These are phyloP conservation scores for Leucocoprinus birnbaumii DNA, from an alignment of 768 basidiomycete genomes.

Conservation along the genomic window DNA sequence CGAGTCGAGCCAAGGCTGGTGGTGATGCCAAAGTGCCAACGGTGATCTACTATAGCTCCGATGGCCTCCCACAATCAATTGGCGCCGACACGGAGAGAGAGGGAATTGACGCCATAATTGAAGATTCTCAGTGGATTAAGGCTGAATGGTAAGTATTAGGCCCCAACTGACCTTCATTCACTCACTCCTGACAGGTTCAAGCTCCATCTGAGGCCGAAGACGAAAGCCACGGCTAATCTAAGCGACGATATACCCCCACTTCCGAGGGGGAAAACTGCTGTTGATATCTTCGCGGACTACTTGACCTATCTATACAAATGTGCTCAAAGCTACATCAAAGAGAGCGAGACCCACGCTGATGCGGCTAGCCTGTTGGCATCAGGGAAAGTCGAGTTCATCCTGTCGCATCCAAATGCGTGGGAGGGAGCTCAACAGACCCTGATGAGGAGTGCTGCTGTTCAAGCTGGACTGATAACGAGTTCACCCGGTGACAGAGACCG, in stretches of 20 bases:
- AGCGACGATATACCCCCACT: slow-evolving; percentile 20
- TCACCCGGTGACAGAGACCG: slow-evolving; percentile 28
- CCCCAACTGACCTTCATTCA: no score
- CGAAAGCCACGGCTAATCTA: not conserved
- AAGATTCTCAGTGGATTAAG: no score
- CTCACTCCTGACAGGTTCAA: slow-evolving; percentile 17
- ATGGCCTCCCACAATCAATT: no score
- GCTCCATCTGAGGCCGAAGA: slow-evolving; percentile 16
- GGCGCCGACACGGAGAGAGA: no score
- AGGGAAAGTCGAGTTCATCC: slow-evolving; percentile 33
- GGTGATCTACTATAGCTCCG: no score
- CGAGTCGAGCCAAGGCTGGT: no score
- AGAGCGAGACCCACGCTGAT: slow-evolving; percentile 34
- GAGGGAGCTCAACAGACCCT: slow-evolving; percentile 47
- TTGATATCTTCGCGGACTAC: slow-evolving; percentile 39
- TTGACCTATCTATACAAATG: slow-evolving; percentile 37
- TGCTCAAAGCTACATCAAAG: slow-evolving; percentile 32
- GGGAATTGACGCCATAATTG: no score
- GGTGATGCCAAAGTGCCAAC: no score
- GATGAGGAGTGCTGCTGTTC: slow-evolving; percentile 44
- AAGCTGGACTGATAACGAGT: slow-evolving; percentile 40
- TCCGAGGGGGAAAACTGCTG: slow-evolving; percentile 29
- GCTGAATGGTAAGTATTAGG: no score
- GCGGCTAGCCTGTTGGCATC: slow-evolving; percentile 25
- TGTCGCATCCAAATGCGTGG: slow-evolving; percentile 56